These are phyloP conservation scores for Penicillium sp. DNA, from an alignment of 2,329 filamentous ascomycete species.

Conservation along the genomic window DNA sequence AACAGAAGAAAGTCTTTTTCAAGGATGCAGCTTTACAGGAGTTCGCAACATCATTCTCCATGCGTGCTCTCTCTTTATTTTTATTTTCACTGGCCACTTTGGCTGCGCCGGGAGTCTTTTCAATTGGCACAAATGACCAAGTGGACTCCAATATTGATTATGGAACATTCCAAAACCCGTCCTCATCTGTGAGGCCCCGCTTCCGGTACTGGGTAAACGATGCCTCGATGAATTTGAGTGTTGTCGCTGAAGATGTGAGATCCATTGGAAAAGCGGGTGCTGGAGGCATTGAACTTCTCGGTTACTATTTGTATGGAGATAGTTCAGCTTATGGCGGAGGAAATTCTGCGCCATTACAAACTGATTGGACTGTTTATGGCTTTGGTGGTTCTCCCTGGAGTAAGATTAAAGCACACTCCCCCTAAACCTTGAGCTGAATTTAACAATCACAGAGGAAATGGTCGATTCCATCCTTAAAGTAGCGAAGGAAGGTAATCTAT, in stretches of 20 bases:
- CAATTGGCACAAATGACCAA: constrained; percentile 10
- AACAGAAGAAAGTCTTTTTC: background rate
- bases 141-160: constrained; percentile 6
- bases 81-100: background rate
- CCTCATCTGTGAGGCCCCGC: constrained; percentile 28
- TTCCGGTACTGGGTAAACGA: constrained; percentile 45
- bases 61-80: background rate
- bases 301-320: constrained; percentile 38
- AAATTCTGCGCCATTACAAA: constrained; percentile 4
- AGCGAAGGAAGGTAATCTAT: constrained; percentile 35
- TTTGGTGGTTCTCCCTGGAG: constrained; percentile 39
- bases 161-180: constrained; percentile 27
- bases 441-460: constrained; percentile 13
- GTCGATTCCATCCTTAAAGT: constrained; percentile 33
- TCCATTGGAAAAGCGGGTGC: constrained; percentile 33
- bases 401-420: background rate
- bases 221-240: constrained; percentile 31
- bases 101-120: background rate
- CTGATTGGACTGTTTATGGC: constrained; percentile 41
- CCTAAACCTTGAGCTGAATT: background rate
- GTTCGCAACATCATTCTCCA: background rate
- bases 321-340: constrained; percentile 16
- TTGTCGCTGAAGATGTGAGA: constrained; percentile 34
- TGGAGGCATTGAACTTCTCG: constrained; percentile 42
- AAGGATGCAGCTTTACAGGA: background rate